Base-by-base conservation (phyloP, 345 rosid genomes). In the Arabis hirsuta region DNA sequence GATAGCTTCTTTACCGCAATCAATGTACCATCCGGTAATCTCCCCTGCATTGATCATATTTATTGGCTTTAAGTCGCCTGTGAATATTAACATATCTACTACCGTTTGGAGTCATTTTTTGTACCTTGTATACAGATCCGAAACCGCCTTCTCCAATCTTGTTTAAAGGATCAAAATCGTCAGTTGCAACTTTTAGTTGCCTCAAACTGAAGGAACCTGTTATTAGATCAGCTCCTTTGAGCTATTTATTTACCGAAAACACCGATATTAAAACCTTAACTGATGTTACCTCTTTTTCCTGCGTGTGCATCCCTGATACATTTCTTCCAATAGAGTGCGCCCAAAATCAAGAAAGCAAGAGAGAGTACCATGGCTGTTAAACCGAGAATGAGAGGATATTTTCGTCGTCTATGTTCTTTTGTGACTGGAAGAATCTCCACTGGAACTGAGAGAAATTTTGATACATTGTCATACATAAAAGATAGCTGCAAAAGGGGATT, bases 101-200 rank as follows among this genome's bases (percentile, higher is more conserved):
- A 22, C 1, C 1, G 4, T 12, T 42, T 43, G 5, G 44, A 50
- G 34, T 6, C 24, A 36, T 16, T 3, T 3, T 12, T n/a, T 9
- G 34, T 62, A 81, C 84, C 80, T 74, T 81, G 59, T 78, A 81
- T 0, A 81, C 84, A 60, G 81, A 72, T 38, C 81, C 81, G 0
- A 81, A 81, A 9, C 81, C 84, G 13, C 84, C 84, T 78, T 81
- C 82, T 62, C 84, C 82, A 67, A 81, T 71, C 54, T 78, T 81
- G 65, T 81, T 74, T 46, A 22, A 44, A 19, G 60, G 77, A 53
- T 72, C 38, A 63, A 81, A 81, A 47, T 81, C 22, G 14, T 67
- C 50, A 0, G 84, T 78, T 0, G 84, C 81, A 55, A 53, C 75
- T 71, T 78, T 74, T 34, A 78, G 78, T 58, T 78, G 84, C 36